A percentile compares a stretch with the other conserved stretches of the same genome.
These are phyloP conservation scores for Kurtzmaniella quercitrusa DNA, from an alignment of 1,139 yeast species.

Conservation along the genomic window DNA sequence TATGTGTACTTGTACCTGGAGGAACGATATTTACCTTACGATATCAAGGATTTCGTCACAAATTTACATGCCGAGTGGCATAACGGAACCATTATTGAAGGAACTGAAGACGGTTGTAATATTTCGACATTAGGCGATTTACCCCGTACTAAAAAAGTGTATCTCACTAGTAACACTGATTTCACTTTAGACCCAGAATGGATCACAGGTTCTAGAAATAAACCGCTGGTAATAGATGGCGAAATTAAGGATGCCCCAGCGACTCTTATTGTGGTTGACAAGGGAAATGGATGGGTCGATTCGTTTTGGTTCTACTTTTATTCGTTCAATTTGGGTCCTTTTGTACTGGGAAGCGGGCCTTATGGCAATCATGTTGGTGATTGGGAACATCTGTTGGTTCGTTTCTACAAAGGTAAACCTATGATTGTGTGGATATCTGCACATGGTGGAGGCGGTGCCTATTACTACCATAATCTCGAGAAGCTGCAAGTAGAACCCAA, in stretches of 20 bases:
- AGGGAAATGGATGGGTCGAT: constrained; percentile 90
- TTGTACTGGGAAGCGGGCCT: constrained; percentile 96
- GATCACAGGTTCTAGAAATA: constrained; percentile 70
- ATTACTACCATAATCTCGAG: constrained; percentile 69
- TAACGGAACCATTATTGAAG: constrained; percentile 46
- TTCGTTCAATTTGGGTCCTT: constrained; percentile 92
- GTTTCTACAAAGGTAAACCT: constrained; percentile 80
- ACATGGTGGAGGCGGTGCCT: constrained; percentile 96
- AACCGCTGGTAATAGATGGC: constrained; percentile 72
- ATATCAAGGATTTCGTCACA: constrained; percentile 62
- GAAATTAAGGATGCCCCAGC: constrained; percentile 76
- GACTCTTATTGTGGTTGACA: constrained; percentile 76
- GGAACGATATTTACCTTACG: constrained; percentile 83
- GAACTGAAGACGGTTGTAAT: constrained; percentile 32
- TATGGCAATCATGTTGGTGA: constrained; percentile 97
- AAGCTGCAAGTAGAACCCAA: constrained; percentile 47
- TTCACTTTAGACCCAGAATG: constrained; percentile 77
- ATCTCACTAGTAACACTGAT: constrained; percentile 64
- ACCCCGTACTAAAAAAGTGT: constrained; percentile 29
- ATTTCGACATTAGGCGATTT: constrained; percentile 34
- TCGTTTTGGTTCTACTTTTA: constrained; percentile 96
- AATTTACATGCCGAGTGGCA: constrained; percentile 51
- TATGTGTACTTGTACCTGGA: constrained; percentile 84
- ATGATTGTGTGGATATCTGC: constrained; percentile 98
- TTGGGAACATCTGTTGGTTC: constrained; percentile 93